These are phyloP conservation scores for Boletus sp. DNA, from an alignment of 768 basidiomycete genomes.

Conservation along the genomic window DNA sequence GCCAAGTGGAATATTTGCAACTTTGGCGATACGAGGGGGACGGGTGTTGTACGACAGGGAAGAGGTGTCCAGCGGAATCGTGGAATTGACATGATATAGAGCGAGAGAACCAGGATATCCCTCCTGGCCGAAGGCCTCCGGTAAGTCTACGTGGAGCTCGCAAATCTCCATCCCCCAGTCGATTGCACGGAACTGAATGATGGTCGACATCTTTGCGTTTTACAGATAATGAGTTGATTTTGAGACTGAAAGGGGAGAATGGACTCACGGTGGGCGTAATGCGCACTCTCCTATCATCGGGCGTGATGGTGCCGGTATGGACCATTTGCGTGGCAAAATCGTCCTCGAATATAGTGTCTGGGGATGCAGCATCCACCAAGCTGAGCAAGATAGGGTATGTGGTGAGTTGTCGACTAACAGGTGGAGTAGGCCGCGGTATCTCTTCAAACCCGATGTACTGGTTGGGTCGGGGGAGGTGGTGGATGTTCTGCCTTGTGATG, in stretches of 20 bases:
- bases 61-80: constrained; percentile 5
- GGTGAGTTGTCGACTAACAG: neutral
- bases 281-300: neutral
- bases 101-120: constrained; percentile 4
- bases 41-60: constrained; percentile 10
- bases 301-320: neutral
- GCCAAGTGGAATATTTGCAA: constrained; percentile 1
- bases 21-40: constrained; percentile 3
- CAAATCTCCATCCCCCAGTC: constrained; percentile 18
- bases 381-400: neutral
- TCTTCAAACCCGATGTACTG: neutral
- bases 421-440: neutral
- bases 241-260: neutral
- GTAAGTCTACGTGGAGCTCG: constrained; percentile 10
- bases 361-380: neutral
- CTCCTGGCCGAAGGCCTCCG: neutral
- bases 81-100: constrained; percentile 8
- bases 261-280: constrained; percentile 5
- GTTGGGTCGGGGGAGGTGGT: neutral
- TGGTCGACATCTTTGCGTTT: constrained; percentile 15
- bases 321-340: neutral
- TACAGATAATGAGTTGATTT: neutral
- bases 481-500: neutral
- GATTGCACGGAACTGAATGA: constrained; percentile 14
- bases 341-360: neutral